A percentile compares a stretch with the other conserved stretches of the same genome.
phyloP scores from a whole-genome alignment of 2,329 filamentous ascomycete species.

The Aspergillus japonicus region DNA sequence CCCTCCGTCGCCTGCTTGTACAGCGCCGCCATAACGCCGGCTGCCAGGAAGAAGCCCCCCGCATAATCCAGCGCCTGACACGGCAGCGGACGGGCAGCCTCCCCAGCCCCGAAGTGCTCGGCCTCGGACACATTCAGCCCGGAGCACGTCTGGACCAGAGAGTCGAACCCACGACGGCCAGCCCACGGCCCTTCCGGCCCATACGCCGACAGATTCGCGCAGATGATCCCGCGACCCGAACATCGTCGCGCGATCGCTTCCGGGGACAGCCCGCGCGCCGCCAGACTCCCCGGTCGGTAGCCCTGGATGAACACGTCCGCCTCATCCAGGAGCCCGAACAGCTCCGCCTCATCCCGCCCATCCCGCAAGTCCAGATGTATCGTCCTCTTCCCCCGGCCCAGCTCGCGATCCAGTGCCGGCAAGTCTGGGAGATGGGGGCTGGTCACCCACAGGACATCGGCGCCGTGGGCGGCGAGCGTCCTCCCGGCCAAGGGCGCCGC shows the following conservation, averaged over 20 bases:
- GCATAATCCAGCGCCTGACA: constrained; percentile 60
- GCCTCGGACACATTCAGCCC: constrained; percentile 59
- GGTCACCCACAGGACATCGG: constrained; percentile 44
- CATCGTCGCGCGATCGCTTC: constrained; percentile 42
- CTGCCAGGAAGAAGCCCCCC: constrained; percentile 55
- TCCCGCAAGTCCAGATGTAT: constrained; percentile 37
- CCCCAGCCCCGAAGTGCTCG: constrained; percentile 42
- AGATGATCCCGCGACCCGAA: constrained; percentile 44
- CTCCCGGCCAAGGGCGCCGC: constrained; percentile 40
- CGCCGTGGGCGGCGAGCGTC: constrained; percentile 41
- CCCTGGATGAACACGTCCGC: constrained; percentile 49
- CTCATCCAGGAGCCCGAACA: constrained; percentile 33
- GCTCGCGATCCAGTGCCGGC: constrained; percentile 37
- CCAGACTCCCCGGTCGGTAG: constrained; percentile 51
- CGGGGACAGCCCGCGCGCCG: constrained; percentile 43
- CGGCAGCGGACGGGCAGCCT: constrained; percentile 46
- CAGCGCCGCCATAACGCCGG: constrained; percentile 54
- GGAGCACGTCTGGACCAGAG: constrained; percentile 55
- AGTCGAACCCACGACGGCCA: constrained; percentile 54
- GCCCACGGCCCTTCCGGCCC: constrained; percentile 51
- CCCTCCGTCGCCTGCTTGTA: constrained; percentile 48
- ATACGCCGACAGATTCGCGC: constrained; percentile 56
- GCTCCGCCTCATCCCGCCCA: constrained; percentile 19
- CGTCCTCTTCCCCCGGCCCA: constrained; percentile 39
- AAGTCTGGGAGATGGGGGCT: constrained; percentile 35